Base-by-base conservation (phyloP, 179 eudicot genomes). In the Beta lomatogona region DNA sequence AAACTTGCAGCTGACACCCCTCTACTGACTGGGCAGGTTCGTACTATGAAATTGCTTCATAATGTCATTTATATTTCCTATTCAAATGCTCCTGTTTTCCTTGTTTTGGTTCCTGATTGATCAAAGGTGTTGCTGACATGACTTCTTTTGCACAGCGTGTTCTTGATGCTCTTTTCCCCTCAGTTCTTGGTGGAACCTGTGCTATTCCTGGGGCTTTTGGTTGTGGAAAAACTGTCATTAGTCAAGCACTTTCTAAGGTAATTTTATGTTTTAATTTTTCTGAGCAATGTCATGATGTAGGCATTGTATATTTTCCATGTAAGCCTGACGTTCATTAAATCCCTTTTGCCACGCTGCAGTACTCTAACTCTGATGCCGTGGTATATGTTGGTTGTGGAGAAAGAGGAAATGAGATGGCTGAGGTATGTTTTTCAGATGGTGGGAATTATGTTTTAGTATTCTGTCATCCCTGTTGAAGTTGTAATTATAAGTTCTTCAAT, bases 371-470 rank as follows among this genome's bases (percentile, higher is more conserved):
- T 14, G 99, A 96, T 90, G 93, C 99, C 69, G 98, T 96, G 7
- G 99, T 96, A 60, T 96, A 96, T 85, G 99, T 96, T 89, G 99
- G 99, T 73, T 96, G 99, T 80, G 98, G 99, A 41, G 98, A 96
- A 90, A 91, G 98, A 91, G 99, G 99, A 89, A 96, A 96, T 82
- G 99, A 96, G 86, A 96, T 94, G 99, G 99, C 99, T 77, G 99
- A 96, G 96, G 99, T 94, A 87, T 75, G 76, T 80, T 21, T 72
- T 78, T 79, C 44, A 48, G 22, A 54, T n/a, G 19, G 13, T 66
- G 69, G 73, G 21, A 68, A n/a, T 58, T 76, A 58, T 75, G 52
- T 52, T 36, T 54, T 53, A 44, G 10, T 73, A 48, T 65, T 13
- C 12, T 67, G 79, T 81, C 13, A 72, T 81, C 41, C 14, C 58